These are phyloP conservation scores for Trichomonascaceae sp. DNA, from an alignment of 1,139 yeast genomes.

Conservation along the genomic window DNA sequence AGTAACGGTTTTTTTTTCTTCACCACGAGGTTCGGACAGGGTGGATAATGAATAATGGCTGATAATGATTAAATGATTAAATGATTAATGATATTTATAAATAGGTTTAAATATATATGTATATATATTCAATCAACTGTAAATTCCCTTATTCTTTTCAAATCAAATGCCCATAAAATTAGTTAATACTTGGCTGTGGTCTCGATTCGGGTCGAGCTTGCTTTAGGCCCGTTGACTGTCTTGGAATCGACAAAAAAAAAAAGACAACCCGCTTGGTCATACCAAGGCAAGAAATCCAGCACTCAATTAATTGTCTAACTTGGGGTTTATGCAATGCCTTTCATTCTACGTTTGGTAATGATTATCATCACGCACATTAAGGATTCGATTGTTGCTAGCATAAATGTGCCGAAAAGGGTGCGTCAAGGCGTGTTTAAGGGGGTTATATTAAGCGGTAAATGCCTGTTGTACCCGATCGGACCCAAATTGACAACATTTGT, in stretches of 20 bases:
- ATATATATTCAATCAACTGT: too few relatives aligned
- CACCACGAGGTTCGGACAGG: neutral
- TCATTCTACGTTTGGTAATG: neutral
- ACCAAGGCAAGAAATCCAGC: neutral
- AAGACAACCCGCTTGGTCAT: neutral
- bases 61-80: too few relatives aligned
- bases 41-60: neutral
- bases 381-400: neutral
- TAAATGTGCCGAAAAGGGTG: neutral
- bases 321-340: neutral
- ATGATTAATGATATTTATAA: too few relatives aligned
- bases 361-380: neutral
- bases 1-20: neutral
- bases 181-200: neutral
- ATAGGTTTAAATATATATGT: too few relatives aligned
- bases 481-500: neutral
- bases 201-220: neutral
- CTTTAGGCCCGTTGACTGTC: neutral
- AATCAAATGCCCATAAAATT: neutral
- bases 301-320: neutral
- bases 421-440: neutral
- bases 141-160: neutral
- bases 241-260: neutral
- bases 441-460: neutral
- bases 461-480: neutral